phyloP scores from a whole-genome alignment of 2,329 filamentous ascomycete species.

The Aureobasidium leucospermi region DNA sequence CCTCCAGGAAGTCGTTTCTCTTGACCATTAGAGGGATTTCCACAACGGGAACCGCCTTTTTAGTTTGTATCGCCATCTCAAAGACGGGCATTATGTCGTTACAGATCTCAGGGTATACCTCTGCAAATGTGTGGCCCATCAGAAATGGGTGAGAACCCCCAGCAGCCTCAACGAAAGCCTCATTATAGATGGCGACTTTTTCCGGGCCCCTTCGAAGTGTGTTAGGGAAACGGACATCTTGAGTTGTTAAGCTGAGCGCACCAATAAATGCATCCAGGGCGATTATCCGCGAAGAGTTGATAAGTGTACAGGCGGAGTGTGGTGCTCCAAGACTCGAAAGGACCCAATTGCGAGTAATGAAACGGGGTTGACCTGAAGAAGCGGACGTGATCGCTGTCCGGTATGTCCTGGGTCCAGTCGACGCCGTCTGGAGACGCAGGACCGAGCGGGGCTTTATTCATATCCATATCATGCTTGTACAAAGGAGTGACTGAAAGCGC shows the following conservation, averaged over 20 bases:
- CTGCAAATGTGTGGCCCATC: constrained; percentile 12
- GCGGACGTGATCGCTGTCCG: constrained; percentile 23
- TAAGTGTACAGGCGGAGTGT: constrained; percentile 41
- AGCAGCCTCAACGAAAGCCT: constrained; percentile 10
- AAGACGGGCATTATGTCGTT: constrained; percentile 13
- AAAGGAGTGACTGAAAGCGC: too few species aligned
- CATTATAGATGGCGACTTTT: constrained; percentile 14
- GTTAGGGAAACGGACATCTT: too few species aligned
- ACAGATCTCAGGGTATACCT: constrained; percentile 14
- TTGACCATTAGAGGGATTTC: constrained; percentile 14
- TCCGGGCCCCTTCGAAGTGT: not conserved
- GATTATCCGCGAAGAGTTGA: constrained; percentile 39
- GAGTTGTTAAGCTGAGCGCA: not conserved
- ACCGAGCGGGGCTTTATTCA: not conserved
- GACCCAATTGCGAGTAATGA: constrained; percentile 41
- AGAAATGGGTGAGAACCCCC: constrained; percentile 5
- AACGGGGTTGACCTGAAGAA: constrained; percentile 41
- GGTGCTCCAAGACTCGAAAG: constrained; percentile 41
- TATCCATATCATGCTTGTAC: not conserved
- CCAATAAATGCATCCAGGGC: constrained; percentile 25
- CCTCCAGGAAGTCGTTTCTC: constrained; percentile 14
- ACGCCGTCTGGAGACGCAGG: not conserved
- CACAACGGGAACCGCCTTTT: constrained; percentile 9
- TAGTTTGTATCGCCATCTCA: constrained; percentile 7
- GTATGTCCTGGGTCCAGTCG: constrained; percentile 14